These are phyloP conservation scores for Didymella glomerata DNA, from an alignment of 2,329 filamentous ascomycete species.

Conservation along the genomic window DNA sequence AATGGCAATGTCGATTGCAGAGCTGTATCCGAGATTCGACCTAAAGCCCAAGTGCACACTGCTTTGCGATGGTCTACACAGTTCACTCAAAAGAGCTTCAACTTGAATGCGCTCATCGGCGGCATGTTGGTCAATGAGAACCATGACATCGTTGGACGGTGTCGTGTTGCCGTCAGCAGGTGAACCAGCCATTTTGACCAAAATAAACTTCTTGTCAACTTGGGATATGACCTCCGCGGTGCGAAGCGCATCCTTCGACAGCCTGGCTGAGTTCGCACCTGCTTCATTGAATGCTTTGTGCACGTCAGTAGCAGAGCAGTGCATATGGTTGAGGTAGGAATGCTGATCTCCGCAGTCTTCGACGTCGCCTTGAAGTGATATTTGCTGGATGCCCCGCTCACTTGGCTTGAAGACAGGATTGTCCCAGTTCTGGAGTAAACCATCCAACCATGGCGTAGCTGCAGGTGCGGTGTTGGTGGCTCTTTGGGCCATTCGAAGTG, in stretches of 20 bases:
- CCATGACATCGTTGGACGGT: constrained; percentile 57
- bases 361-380: constrained; percentile 31
- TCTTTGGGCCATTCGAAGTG: constrained; percentile 44
- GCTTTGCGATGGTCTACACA: constrained; percentile 53
- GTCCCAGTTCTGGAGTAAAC: constrained; percentile 71
- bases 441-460: constrained; percentile 63
- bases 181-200: constrained; percentile 65
- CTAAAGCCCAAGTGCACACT: constrained; percentile 25
- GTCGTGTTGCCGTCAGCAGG: constrained; percentile 13
- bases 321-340: constrained; percentile 8
- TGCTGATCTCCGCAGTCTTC: constrained; percentile 17
- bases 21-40: constrained; percentile 45
- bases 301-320: constrained; percentile 24
- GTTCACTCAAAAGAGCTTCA: constrained; percentile 72
- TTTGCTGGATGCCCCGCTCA: constrained; percentile 54
- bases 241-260: constrained; percentile 66
- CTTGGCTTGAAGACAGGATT: constrained; percentile 76
- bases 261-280: constrained; percentile 33
- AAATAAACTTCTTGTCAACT: constrained; percentile 88
- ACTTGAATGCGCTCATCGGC: constrained; percentile 88
- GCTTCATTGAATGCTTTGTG: constrained; percentile 40
- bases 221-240: constrained; percentile 76
- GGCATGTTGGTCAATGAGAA: constrained; percentile 92
- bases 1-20: constrained; percentile 40
- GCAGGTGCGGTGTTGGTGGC: constrained; percentile 15